Base-by-base conservation (phyloP, 1,139 yeast genomes). In the Ogataea hybrid region DNA sequence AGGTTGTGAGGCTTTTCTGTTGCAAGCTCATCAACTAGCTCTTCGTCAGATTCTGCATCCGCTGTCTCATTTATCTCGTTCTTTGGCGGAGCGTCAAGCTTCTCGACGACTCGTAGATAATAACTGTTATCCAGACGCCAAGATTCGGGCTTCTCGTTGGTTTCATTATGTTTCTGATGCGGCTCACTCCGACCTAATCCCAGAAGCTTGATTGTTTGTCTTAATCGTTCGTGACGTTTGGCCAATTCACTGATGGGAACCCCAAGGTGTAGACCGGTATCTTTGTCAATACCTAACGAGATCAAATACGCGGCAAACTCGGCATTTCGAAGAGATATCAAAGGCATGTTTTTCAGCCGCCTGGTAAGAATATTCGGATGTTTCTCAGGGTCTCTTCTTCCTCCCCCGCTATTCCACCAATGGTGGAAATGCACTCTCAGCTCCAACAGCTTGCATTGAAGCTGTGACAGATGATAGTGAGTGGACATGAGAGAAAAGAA, bases 351-450 rank as follows among this genome's bases (percentile, higher is more conserved):
- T 23, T 63, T 62, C 36, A 70, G 62, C 47, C 67, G 68, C 12
- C 69, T 52, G 16, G 70, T 70, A 11, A 75, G 63, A 4, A 74
- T 64, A 18, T 66, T 53, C 1, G 72, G 71, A 44, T 69, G 66
- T 21, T 58, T 58, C 28, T 65, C 42, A 6, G 58, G 58, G 31
- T 53, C 44, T 11, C 51, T 51, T 4, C 42, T 36, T 17, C 47
- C 44, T 7, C 49, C 56, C 25, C 63, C 57, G 53, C 67, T 69
- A 54, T 75, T 73, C 61, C 69, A 71, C 51, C 64, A 65, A 39
- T 69, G 73, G 39, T 67, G 63, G 40, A 67, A 64, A 37, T 67
- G 69, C 18, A 72, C 64, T 37, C 61, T 59, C 12, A 63, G 54
- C 44, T 68, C 69, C 38, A 47, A 25, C 32, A 41, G 43, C 21